phyloP scores from a whole-genome alignment of 371 early-diverging fungal species.

The Mucor lusitanicus region DNA sequence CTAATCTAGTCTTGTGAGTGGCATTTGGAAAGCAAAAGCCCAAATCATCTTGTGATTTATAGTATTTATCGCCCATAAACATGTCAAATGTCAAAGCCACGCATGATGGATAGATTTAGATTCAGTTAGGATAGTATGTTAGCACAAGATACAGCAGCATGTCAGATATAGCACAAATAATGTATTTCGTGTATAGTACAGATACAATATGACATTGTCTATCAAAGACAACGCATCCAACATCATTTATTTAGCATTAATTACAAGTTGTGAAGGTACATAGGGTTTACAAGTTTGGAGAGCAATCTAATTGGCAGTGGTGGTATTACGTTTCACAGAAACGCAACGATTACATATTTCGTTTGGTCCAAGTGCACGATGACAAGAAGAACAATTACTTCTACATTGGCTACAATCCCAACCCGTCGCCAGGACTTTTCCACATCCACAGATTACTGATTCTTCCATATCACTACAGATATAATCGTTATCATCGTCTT shows the following conservation, averaged over 20 bases:
- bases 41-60: no score
- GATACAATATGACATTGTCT: not conserved
- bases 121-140: no score
- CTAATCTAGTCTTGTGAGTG: no score
- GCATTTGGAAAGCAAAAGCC: no score
- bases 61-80: no score
- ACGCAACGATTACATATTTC: conserved; percentile 16
- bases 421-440: conserved; percentile 10
- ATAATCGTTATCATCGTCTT: not conserved
- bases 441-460: conserved; percentile 11
- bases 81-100: no score
- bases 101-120: no score
- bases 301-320: not conserved
- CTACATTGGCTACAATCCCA: conserved; percentile 19
- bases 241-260: not conserved
- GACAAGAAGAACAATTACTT: conserved; percentile 13
- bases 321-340: not conserved
- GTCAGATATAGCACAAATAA: not conserved
- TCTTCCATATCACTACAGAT: not conserved
- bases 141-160: not conserved
- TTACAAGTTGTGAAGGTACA: not conserved
- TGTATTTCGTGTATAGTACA: not conserved
- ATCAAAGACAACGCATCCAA: not conserved
- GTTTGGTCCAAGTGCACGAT: conserved; percentile 10
- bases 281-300: not conserved